phyloP scores from a whole-genome alignment of 2,329 filamentous ascomycete species.

The Cladophialophora carrionii region DNA sequence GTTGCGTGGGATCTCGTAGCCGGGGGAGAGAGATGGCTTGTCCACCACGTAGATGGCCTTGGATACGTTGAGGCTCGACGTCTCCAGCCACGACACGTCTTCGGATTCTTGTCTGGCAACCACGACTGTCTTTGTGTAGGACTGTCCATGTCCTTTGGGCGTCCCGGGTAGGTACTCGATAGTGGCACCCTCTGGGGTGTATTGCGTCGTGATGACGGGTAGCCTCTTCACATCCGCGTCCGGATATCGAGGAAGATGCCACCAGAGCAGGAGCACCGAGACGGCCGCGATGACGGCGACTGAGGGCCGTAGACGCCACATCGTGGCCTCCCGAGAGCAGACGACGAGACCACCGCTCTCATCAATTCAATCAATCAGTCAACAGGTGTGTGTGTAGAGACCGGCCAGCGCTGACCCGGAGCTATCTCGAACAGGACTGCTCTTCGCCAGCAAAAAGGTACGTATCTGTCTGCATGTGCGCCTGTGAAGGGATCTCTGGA shows the following conservation, averaged over 20 bases:
- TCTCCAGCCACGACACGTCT: slow-evolving; percentile 4
- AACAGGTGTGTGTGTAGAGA: too few species aligned
- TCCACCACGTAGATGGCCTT: slow-evolving; percentile 11
- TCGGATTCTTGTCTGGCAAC: slow-evolving; percentile 1
- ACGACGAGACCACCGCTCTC: neutral
- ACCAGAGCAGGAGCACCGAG: neutral
- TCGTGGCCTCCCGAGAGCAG: neutral
- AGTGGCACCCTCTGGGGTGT: neutral
- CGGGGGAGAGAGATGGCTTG: neutral
- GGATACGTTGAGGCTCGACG: neutral
- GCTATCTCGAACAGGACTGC: too few species aligned
- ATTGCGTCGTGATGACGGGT: neutral
- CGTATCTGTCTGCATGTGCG: neutral
- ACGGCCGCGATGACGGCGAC: neutral
- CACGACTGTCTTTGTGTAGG: slow-evolving; percentile 9
- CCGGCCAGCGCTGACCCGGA: too few species aligned
- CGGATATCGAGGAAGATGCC: slow-evolving; percentile 7
- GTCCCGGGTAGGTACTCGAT: slow-evolving; percentile 1
- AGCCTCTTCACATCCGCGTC: neutral
- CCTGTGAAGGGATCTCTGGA: neutral
- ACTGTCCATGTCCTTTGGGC: neutral
- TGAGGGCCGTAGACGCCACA: neutral
- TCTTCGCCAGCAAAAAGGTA: neutral
- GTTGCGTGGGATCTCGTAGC: slow-evolving; percentile 51
- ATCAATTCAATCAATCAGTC: neutral